These are phyloP conservation scores for Amphibolis antarctica DNA, from an alignment of 106 monocot genomes.

Conservation along the genomic window DNA sequence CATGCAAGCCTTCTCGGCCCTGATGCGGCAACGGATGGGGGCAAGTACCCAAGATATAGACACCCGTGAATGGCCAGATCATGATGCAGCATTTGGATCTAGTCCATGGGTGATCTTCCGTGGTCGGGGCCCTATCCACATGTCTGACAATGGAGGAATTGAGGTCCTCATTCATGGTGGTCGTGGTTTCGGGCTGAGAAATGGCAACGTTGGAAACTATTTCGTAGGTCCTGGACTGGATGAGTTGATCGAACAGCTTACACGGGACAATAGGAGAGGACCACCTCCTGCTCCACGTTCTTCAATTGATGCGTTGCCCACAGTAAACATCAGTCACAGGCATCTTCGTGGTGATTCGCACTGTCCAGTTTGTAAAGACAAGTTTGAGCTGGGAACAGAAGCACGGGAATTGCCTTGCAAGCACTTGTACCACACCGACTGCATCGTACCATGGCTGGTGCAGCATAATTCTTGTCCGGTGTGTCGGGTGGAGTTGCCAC, in stretches of 20 bases:
- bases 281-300: slow-evolving; percentile 64
- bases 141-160: slow-evolving; percentile 32
- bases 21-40: slow-evolving; percentile 10
- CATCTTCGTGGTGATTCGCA: slow-evolving; percentile 70
- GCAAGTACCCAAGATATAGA: slow-evolving; percentile 12
- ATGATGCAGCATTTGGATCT: slow-evolving; percentile 23
- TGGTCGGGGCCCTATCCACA: slow-evolving; percentile 30
- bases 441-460: slow-evolving; percentile 77
- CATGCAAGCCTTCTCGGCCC: slow-evolving; percentile 15
- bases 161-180: slow-evolving; percentile 31
- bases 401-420: slow-evolving; percentile 79
- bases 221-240: slow-evolving; percentile 57
- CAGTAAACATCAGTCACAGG: slow-evolving; percentile 49
- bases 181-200: slow-evolving; percentile 22
- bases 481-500: slow-evolving; percentile 56
- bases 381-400: slow-evolving; percentile 64
- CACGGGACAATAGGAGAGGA: slow-evolving; percentile 25
- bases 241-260: slow-evolving; percentile 50
- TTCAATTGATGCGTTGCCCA: slow-evolving; percentile 62
- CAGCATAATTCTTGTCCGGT: slow-evolving; percentile 89
- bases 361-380: slow-evolving; percentile 82
- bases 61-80: slow-evolving; percentile 22
- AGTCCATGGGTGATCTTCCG: slow-evolving; percentile 57
- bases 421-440: slow-evolving; percentile 77
- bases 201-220: slow-evolving; percentile 36